Conservation (phyloP, 352 stramenopile genomes). For the Pythium diclinum region DNA sequence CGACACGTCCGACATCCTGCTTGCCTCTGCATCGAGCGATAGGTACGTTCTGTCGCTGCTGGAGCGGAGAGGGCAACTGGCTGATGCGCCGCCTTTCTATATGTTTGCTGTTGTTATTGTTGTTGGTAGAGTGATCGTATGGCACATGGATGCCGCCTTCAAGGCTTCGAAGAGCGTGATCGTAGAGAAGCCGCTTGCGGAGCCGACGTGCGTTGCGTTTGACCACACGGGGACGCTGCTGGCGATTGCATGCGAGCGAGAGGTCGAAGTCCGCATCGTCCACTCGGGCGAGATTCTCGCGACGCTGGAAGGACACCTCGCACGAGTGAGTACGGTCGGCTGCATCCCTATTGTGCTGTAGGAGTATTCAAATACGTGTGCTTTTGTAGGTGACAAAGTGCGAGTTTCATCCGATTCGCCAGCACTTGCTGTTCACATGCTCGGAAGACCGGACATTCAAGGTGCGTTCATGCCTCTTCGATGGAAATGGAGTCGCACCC, state of each 20-base stretch:
- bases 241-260: slow-evolving; percentile 42
- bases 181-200: slow-evolving; percentile 35
- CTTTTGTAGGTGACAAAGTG: slow-evolving; percentile 54
- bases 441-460: slow-evolving; percentile 87
- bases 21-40: slow-evolving; percentile 68
- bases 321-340: slow-evolving; percentile 40
- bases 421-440: slow-evolving; percentile 63
- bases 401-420: slow-evolving; percentile 68
- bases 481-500: background rate
- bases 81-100: background rate
- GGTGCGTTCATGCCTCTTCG: slow-evolving; percentile 23
- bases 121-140: slow-evolving; percentile 53
- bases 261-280: slow-evolving; percentile 59
- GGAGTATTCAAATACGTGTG: too few relatives aligned
- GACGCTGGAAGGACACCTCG: slow-evolving; percentile 70
- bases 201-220: slow-evolving; percentile 55
- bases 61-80: background rate
- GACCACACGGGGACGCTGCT: slow-evolving; percentile 62
- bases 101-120: background rate
- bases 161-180: slow-evolving; percentile 37
- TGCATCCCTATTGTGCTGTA: too few relatives aligned
- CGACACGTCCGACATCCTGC: slow-evolving; percentile 20
- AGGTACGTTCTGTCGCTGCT: slow-evolving; percentile 31
- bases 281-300: slow-evolving; percentile 50
- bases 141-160: slow-evolving; percentile 38